phyloP scores from a whole-genome alignment of 371 early-diverging fungal species.

The Blakeslea trispora region DNA sequence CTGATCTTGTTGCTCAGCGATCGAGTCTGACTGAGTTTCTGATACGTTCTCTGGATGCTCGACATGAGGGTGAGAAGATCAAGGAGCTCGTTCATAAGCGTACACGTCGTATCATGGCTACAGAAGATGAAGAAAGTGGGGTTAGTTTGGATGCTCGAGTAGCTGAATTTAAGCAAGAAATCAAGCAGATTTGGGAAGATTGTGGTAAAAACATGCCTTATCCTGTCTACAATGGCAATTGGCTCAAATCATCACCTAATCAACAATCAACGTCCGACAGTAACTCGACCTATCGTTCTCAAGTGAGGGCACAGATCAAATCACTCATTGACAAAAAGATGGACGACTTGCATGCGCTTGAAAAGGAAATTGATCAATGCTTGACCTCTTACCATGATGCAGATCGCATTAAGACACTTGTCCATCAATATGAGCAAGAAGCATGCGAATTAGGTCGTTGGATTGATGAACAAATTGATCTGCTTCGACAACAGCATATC shows the following conservation, averaged over 20 bases:
- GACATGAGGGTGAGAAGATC: conserved; percentile 45
- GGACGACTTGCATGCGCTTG: conserved; percentile 23
- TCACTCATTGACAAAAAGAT: conserved; percentile 34
- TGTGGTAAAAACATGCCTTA: conserved; percentile 35
- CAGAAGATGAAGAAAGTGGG: conserved; percentile 18
- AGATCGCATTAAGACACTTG: conserved; percentile 25
- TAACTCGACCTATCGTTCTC: conserved; percentile 23
- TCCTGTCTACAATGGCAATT: conserved; percentile 32
- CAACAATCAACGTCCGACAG: background rate
- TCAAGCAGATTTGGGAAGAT: conserved; percentile 34
- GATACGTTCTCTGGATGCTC: conserved; percentile 42
- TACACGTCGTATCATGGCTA: conserved; percentile 39
- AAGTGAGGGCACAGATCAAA: conserved; percentile 30
- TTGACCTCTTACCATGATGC: conserved; percentile 27
- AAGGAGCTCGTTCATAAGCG: conserved; percentile 37
- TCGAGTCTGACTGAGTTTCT: conserved; percentile 41
- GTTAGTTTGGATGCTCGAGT: conserved; percentile 33
- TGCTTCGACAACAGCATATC: conserved; percentile 31
- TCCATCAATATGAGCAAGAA: conserved; percentile 33
- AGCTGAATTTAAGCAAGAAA: conserved; percentile 25
- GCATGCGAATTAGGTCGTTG: conserved; percentile 33
- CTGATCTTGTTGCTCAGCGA: conserved; percentile 43
- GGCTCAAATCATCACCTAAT: conserved; percentile 20
- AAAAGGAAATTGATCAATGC: conserved; percentile 26
- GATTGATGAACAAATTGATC: conserved; percentile 36